phyloP scores from a whole-genome alignment of 2,329 filamentous ascomycete species.

The Neurospora sp. region DNA sequence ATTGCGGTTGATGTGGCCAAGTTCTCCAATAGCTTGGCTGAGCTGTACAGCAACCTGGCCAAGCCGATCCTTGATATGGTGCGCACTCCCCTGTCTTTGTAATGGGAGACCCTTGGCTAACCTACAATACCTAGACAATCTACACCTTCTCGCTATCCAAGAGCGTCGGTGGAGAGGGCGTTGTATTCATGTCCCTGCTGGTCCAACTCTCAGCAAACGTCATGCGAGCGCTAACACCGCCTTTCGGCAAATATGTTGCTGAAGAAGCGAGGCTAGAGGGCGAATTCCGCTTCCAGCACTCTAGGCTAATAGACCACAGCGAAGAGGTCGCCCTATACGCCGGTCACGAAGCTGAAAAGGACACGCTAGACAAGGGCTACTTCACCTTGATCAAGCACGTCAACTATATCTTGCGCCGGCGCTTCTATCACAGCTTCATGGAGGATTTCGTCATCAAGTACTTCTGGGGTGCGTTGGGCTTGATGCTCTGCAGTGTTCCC shows the following conservation, averaged over 20 bases:
- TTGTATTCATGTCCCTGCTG: conserved; percentile 89
- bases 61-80: conserved; percentile 93
- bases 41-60: conserved; percentile 91
- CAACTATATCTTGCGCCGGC: conserved; percentile 80
- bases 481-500: conserved; percentile 85
- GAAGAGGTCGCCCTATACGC: conserved; percentile 90
- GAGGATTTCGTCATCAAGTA: conserved; percentile 99
- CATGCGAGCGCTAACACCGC: conserved; percentile 89
- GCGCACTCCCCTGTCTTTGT: conserved; percentile 11
- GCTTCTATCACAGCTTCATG: conserved; percentile 98
- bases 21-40: conserved; percentile 89
- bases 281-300: conserved; percentile 93
- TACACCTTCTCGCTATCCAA: conserved; percentile 92
- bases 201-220: conserved; percentile 87
- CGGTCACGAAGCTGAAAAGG: conserved; percentile 89
- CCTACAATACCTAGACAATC: conserved; percentile 44
- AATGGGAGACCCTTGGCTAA: conserved; percentile 14
- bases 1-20: conserved; percentile 95
- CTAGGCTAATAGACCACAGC: conserved; percentile 86
- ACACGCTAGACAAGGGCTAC: conserved; percentile 94
- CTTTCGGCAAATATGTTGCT: conserved; percentile 94
- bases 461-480: conserved; percentile 90
- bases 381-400: conserved; percentile 99
- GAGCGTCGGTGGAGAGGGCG: conserved; percentile 89
- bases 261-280: conserved; percentile 92